Base-by-base conservation (phyloP, 352 stramenopile species). In the Pythium folliculosum region DNA sequence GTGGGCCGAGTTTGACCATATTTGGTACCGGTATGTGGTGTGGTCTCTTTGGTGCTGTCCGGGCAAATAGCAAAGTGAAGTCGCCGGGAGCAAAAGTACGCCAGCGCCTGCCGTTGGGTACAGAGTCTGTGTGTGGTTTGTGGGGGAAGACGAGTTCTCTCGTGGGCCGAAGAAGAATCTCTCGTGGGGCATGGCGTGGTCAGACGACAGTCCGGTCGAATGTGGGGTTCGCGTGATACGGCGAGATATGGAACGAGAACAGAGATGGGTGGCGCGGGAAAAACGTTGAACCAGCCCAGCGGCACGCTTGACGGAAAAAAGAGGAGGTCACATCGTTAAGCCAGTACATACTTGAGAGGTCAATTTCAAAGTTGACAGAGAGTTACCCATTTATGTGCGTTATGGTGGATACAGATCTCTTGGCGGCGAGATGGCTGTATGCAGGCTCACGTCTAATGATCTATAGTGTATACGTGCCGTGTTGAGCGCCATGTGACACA, bases 1-100 rank as follows among this genome's bases (percentile, higher is more conserved):
- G 57, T 48, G 65, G 47, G 21, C 63, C 62, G 59, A 75, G 58
- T 58, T 67, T 35, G 0, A 32, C 40, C 62, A 60, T 67, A 5
- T 12, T 62, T 17, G 10, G 8, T n/a, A n/a, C n/a, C n/a, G n/a
- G n/a, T 8, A 3, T 53, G 48, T 4, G n/a, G 25, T 19, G 40
- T 47, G 12, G 14, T 8, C 6, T n/a, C 6, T 17, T 43, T 17
- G 37, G 4, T 43, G 37, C 27, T 32, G 27, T 32, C 5, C 13
- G 10, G 9, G 48, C 48, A n/a, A 53, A 35, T 53, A 8, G 21
- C 13, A 37, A 16, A 53, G 48, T 53, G 48, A 30, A 14, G 35
- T 1, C 35, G 3, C 35, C 35, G 10, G 35, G 35, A 10, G 40
- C 13, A 16, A 47, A n/a, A 32, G 27, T 5, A 32, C 27, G 27